phyloP scores from a whole-genome alignment of 169 alveolate genomes.

The Haemoproteus tartakovskyi region DNA sequence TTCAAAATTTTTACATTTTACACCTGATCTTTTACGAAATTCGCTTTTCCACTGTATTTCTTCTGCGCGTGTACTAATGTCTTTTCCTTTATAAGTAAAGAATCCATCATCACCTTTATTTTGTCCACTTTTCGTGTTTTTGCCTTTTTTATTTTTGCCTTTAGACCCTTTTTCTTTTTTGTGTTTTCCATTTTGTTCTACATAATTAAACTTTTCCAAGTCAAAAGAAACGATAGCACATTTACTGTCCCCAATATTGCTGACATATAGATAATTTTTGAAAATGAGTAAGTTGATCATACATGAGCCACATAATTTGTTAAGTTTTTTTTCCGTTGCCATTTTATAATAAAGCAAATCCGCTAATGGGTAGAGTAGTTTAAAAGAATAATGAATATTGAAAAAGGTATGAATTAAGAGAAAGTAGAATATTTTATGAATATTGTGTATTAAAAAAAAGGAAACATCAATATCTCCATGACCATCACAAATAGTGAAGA shows the following conservation, averaged over 20 bases:
- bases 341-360: slow-evolving; percentile 27
- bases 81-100: too few relatives aligned
- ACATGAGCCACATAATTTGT: slow-evolving; percentile 17
- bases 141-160: neutral
- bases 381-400: slow-evolving; percentile 22
- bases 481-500: slow-evolving; percentile 61
- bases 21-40: too few relatives aligned
- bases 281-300: slow-evolving; percentile 24
- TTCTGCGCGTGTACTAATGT: too few relatives aligned
- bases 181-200: slow-evolving; percentile 1
- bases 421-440: slow-evolving; percentile 24
- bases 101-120: too few relatives aligned
- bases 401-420: slow-evolving; percentile 42
- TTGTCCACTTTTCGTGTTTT: neutral
- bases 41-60: too few relatives aligned
- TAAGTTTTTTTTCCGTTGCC: neutral
- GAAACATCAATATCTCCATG: slow-evolving; percentile 47
- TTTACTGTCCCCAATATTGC: slow-evolving; percentile 53
- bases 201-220: slow-evolving; percentile 17
- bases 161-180: neutral
- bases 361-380: slow-evolving; percentile 15
- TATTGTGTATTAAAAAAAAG: slow-evolving; percentile 21
- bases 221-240: slow-evolving; percentile 33
- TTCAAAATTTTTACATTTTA: too few relatives aligned
- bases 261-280: slow-evolving; percentile 35